Percentiles rank a stretch among this genome's conserved stretches.
Evolutionary conservation across 768 basidiomycete genomes (phyloP).

Genomic region (Symmetrospora coprosmae): DNA sequence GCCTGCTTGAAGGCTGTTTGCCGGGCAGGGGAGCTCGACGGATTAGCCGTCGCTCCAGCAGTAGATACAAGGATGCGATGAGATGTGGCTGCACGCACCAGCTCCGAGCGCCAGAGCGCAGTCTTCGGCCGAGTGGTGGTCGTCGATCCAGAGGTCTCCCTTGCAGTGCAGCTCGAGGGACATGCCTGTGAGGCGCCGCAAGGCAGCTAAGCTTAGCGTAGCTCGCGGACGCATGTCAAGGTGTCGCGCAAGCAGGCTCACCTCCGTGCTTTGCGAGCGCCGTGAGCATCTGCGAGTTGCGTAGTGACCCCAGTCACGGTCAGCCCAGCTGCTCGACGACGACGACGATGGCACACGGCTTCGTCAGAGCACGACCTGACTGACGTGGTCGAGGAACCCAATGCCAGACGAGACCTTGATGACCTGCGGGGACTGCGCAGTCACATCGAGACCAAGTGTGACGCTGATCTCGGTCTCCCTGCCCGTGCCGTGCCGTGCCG

Average conservation of each 20-base stretch:
- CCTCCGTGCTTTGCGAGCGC: constrained; percentile 84
- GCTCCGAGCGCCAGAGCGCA: constrained; percentile 42
- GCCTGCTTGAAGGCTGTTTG: constrained; percentile 75
- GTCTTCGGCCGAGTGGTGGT: constrained; percentile 98
- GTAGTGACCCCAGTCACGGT: background rate
- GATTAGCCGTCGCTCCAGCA: background rate
- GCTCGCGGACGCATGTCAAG: background rate
- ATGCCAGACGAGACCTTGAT: constrained; percentile 87
- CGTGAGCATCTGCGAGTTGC: constrained; percentile 77
- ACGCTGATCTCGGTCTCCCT: constrained; percentile 84
- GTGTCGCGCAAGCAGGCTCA: background rate
- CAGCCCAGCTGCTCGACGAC: background rate
- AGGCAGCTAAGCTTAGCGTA: background rate
- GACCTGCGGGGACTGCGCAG: constrained; percentile 51
- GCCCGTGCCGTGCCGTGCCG: background rate
- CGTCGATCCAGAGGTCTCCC: constrained; percentile 94
- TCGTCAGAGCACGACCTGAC: too few relatives aligned
- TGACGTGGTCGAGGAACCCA: constrained; percentile 94
- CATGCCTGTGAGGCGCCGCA: constrained; percentile 45
- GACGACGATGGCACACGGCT: too few relatives aligned
- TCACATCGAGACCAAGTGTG: constrained; percentile 63
- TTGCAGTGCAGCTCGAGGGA: constrained; percentile 78
- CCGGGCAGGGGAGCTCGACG: constrained; percentile 33
- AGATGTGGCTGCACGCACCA: too few relatives aligned
- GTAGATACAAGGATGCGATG: too few relatives aligned